Percentiles rank a stretch among this genome's conserved stretches.
These are phyloP conservation scores for Piper betle DNA, from an alignment of 164 flowering plant genomes.

Conservation along the genomic window DNA sequence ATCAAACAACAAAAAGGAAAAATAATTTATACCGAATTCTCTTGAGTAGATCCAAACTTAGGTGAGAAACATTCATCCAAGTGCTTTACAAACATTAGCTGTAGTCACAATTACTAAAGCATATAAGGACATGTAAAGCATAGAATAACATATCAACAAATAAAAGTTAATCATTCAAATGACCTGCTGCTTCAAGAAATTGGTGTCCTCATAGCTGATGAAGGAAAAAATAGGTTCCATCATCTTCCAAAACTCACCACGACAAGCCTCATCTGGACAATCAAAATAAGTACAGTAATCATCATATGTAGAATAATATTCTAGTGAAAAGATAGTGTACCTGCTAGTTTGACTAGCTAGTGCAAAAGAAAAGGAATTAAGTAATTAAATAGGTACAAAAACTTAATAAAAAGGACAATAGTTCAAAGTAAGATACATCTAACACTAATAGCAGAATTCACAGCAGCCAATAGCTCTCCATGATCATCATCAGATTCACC, in stretches of 20 bases:
- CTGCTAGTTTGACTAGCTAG: too few relatives aligned
- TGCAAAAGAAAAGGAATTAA: background rate
- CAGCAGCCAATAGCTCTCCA: slow-evolving; percentile 51
- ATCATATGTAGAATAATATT: too few relatives aligned
- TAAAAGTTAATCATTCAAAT: background rate
- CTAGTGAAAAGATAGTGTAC: too few relatives aligned
- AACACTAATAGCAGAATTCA: slow-evolving; percentile 34
- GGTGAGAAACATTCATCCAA: slow-evolving; percentile 19
- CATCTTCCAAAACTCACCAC: slow-evolving; percentile 68
- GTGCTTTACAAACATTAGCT: slow-evolving; percentile 14
- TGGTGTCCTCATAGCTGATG: slow-evolving; percentile 29
- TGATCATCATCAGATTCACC: slow-evolving; percentile 46
- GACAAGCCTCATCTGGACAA: slow-evolving; percentile 41
- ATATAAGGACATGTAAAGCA: background rate
- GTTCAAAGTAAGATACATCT: slow-evolving; percentile 22
- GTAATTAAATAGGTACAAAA: background rate
- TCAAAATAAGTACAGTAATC: background rate
- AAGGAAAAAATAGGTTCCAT: slow-evolving; percentile 45
- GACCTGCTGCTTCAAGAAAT: slow-evolving; percentile 59
- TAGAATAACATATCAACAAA: background rate
- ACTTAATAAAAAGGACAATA: background rate
- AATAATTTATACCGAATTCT: slow-evolving; percentile 17
- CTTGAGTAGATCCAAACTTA: slow-evolving; percentile 12
- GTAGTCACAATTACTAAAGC: background rate
- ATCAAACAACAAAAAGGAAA: background rate